Evolutionary conservation across 768 basidiomycete genomes (phyloP), one percentile per base, ranked within the genome.

Genomic region (Boletus sp.): DNA sequence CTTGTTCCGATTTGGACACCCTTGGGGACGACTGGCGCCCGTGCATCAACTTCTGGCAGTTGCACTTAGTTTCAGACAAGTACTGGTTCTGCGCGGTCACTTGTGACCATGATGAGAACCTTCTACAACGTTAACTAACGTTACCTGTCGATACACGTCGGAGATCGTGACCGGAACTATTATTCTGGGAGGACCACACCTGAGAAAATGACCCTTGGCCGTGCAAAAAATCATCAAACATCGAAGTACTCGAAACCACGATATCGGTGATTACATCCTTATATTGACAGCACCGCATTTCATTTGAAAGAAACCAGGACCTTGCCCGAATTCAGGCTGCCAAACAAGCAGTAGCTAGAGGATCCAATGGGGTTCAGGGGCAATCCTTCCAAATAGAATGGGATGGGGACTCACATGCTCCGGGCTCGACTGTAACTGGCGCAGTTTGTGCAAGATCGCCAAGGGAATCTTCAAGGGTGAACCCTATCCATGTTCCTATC

Each of bases 391-490:
- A 38, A 34, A 54, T 19, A 27, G 51, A 41, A 55, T 30, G 14
- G 17, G 0, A 39, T 6, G 1, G 43, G 6, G 30, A 44, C 50
- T 34, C 47, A 42, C 53, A 41, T 34, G 50, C 25, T 21, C 44
- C 43, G 17, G 69, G 25, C 4, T 19, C 10, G 4, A 56, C 47
- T n/a, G 0, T 71, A 74, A 85, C 79, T 7, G 79, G 51, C 14
- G 74, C 83, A 21, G 79, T 71, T 61, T 81, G 80, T 0, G 63
- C 73, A 42, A 67, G 43, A 0, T 39, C 8, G 59, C 88, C 88
- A 47, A 74, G 78, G 50, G 57, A 66, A 66, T 91, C 88, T 63
- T 76, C 77, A 55, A 89, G 49, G 19, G 70, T 72, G 40, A 87
- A 63, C 50, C 77, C 81, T 54, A 89, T 64, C 32, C 53, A 57